phyloP scores from a whole-genome alignment of 2,329 filamentous ascomycete species.

The Penicillium vulpinum region DNA sequence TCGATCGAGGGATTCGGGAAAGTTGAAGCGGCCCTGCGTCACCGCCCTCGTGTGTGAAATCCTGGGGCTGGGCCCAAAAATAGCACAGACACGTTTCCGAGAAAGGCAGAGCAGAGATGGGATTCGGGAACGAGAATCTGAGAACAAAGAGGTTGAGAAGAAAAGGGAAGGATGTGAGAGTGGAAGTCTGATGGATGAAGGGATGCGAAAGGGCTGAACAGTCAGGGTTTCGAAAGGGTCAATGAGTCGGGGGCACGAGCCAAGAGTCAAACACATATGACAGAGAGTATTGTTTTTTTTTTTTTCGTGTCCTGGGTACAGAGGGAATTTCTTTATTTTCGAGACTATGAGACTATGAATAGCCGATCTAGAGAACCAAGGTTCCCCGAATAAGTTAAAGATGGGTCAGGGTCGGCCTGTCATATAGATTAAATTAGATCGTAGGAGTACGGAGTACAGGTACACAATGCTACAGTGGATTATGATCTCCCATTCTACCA shows the following conservation, averaged over 20 bases:
- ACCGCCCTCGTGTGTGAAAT: constrained; percentile 33
- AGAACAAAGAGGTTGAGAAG: neutral
- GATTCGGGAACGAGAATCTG: neutral
- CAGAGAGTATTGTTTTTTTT: neutral
- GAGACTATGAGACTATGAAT: constrained; percentile 2
- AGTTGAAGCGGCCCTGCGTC: constrained; percentile 25
- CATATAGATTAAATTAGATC: constrained; percentile 5
- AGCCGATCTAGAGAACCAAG: constrained; percentile 15
- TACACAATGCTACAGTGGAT: neutral
- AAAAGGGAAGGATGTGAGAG: neutral
- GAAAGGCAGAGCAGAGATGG: neutral
- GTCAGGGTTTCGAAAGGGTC: constrained; percentile 8
- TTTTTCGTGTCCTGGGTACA: neutral
- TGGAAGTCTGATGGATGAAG: constrained; percentile 1
- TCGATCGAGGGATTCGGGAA: constrained; percentile 20
- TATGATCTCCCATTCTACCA: neutral
- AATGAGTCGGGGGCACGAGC: constrained; percentile 11
- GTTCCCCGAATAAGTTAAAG: constrained; percentile 11
- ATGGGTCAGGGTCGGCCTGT: constrained; percentile 15
- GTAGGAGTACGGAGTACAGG: neutral
- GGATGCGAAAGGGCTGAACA: constrained; percentile 8
- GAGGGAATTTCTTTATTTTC: neutral
- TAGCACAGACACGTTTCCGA: constrained; percentile 20
- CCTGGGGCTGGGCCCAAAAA: constrained; percentile 35
- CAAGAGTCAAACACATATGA: constrained; percentile 7